These are phyloP conservation scores for Ustilago nuda DNA, from an alignment of 1,284 basidiomycete genomes.

Conservation along the genomic window DNA sequence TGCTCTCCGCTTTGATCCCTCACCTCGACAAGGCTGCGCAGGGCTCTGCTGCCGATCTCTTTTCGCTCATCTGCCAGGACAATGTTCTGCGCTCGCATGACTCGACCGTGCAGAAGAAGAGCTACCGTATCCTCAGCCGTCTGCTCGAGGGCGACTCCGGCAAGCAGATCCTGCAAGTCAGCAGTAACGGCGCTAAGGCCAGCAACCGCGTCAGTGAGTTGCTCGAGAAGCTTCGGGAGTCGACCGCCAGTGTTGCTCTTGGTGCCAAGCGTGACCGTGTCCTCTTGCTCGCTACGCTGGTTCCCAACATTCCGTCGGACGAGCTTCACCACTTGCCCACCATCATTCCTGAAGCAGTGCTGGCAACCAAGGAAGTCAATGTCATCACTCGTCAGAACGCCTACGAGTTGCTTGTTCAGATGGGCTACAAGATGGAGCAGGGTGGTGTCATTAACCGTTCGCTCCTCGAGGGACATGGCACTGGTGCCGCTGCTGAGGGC, in stretches of 20 bases:
- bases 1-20: slow-evolving; percentile 86
- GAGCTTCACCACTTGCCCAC: slow-evolving; percentile 87
- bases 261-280: slow-evolving; percentile 90
- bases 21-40: slow-evolving; percentile 47
- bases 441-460: slow-evolving; percentile 86
- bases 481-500: slow-evolving; percentile 26
- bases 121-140: slow-evolving; percentile 86
- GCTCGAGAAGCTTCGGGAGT: slow-evolving; percentile 56
- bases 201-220: slow-evolving; percentile 48
- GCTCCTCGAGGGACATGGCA: slow-evolving; percentile 76
- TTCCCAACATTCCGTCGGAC: slow-evolving; percentile 78
- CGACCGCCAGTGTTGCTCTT: slow-evolving; percentile 75
- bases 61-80: slow-evolving; percentile 72
- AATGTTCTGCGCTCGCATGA: slow-evolving; percentile 74
- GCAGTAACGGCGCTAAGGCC: slow-evolving; percentile 5
- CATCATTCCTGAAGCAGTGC: slow-evolving; percentile 91
- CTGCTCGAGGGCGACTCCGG: slow-evolving; percentile 56
- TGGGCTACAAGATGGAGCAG: slow-evolving; percentile 90
- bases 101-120: slow-evolving; percentile 94
- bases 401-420: slow-evolving; percentile 88
- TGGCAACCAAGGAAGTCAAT: slow-evolving; percentile 98
- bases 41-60: slow-evolving; percentile 55
- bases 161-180: slow-evolving; percentile 45
- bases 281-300: slow-evolving; percentile 79
- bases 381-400: slow-evolving; percentile 89